A percentile compares a stretch with the other conserved stretches of the same genome.
Evolutionary conservation across 176 grass and related monocot species (phyloP).

Genomic region (Melocanna baccifera): DNA sequence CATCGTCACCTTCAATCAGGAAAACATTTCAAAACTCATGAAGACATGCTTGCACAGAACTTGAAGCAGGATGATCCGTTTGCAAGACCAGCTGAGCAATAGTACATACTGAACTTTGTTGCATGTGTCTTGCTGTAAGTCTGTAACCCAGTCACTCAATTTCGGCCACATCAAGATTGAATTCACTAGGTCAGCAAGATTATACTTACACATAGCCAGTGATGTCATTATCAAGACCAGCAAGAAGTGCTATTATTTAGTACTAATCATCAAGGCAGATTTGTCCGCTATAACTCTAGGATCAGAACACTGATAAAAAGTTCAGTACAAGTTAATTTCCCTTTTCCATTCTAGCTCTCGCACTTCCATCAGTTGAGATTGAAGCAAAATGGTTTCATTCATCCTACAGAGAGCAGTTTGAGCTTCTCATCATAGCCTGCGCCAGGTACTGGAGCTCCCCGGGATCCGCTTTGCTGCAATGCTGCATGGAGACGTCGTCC

Average conservation of each 20-base stretch:
- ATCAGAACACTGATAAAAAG: constrained; percentile 38
- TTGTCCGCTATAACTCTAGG: constrained; percentile 17
- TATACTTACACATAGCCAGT: background rate
- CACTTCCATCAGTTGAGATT: background rate
- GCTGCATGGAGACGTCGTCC: constrained; percentile 53
- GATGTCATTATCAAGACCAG: background rate
- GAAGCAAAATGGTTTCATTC: background rate
- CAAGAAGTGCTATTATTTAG: constrained; percentile 21
- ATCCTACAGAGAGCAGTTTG: constrained; percentile 52
- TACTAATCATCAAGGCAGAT: constrained; percentile 13
- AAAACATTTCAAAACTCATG: background rate
- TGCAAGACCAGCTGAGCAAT: background rate
- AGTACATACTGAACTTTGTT: background rate
- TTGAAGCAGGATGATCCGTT: background rate
- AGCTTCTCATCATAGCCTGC: constrained; percentile 76
- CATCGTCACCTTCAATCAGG: background rate
- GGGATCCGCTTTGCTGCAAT: constrained; percentile 57
- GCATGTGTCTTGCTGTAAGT: background rate
- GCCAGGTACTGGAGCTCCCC: constrained; percentile 89
- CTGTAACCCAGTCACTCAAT: background rate
- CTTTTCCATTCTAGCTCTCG: constrained; percentile 1
- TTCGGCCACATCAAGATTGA: background rate
- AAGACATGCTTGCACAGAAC: background rate
- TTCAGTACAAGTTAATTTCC: constrained; percentile 42
- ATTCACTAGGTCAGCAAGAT: background rate